phyloP scores from a whole-genome alignment of 257 asterid species.

The Eucommia ulmoides region DNA sequence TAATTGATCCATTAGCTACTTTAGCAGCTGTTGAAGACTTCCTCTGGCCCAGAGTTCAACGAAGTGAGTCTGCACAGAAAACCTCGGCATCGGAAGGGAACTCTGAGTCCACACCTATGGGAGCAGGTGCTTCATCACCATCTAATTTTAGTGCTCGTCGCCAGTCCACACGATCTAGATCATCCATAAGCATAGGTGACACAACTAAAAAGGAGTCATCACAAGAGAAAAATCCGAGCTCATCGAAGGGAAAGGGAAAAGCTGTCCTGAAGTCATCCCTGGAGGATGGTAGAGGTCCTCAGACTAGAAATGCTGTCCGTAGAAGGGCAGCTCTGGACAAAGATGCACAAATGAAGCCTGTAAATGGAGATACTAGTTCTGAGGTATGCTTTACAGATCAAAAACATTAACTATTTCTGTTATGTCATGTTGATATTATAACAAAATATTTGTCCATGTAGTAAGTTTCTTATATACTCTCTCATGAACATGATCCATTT shows the following conservation, averaged over 20 bases:
- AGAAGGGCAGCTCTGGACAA: constrained; percentile 76
- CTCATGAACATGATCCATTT: too few species aligned
- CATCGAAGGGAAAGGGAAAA: constrained; percentile 80
- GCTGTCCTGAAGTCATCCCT: constrained; percentile 65
- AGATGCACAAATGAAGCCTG: constrained; percentile 62
- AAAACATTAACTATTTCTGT: too few species aligned
- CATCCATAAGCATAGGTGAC: constrained; percentile 54
- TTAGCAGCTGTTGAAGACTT: constrained; percentile 92
- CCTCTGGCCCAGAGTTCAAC: constrained; percentile 83
- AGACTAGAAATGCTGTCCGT: constrained; percentile 77
- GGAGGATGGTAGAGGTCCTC: constrained; percentile 82
- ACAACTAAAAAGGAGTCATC: constrained; percentile 45
- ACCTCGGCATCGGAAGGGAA: constrained; percentile 47
- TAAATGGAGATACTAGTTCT: constrained; percentile 68
- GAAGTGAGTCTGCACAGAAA: constrained; percentile 66
- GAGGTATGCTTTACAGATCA: too few species aligned
- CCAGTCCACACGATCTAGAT: constrained; percentile 63
- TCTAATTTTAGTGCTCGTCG: constrained; percentile 66
- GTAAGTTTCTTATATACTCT: too few species aligned
- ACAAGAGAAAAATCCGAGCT: constrained; percentile 44
- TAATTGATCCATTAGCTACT: constrained; percentile 92
- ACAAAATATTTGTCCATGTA: too few species aligned
- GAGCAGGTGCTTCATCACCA: constrained; percentile 41
- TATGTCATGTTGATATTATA: too few species aligned
- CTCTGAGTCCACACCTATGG: constrained; percentile 46